Evolutionary conservation across 2,329 filamentous ascomycete genomes (phyloP), one percentile per base, ranked within the genome.

Genomic region (Phialophora verrucosa): DNA sequence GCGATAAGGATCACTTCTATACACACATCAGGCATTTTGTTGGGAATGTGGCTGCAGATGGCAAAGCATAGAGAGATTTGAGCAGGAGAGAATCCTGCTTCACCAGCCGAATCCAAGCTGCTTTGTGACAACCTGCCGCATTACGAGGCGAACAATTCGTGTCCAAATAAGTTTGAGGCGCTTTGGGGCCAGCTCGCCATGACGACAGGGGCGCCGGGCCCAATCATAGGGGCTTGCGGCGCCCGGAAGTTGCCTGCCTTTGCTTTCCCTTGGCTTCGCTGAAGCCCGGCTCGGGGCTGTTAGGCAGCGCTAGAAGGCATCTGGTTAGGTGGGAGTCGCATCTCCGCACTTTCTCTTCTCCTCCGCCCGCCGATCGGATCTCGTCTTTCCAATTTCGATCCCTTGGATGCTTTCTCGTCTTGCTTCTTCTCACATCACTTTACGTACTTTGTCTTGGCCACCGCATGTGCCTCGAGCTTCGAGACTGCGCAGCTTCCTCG

Each of bases 301-400:
- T 29, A 23, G 59, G 32, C 59, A 29, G 29, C 25, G 47, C 59
- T 61, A 61, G 59, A 20, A 20, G 49, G 11, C n/a, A 25, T 61
- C 49, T 12, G 32, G 49, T 61, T 42, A 62, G 35, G 60, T 23
- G 35, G 14, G 20, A 25, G 35, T 47, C 32, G n/a, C 55, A 32
- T 56, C 49, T 49, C 38, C 53, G 20, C 60, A 55, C 35, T 54
- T 56, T 35, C 20, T 56, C 14, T 60, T 1, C 49, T 42, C 59
- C 20, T 55, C 59, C 59, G 31, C 47, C 60, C 60, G 35, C 51
- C 14, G 32, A 58, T 58, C 55, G 32, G 32, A 58, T 58, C 55
- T 58, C 59, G 47, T 27, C 25, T 62, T 51, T 14, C n/a, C 47
- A n/a, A 56, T 44, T 32, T 31, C 6, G 29, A 47, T 50, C 27